phyloP scores from a whole-genome alignment of 352 stramenopile genomes.

The Phytophthora ramorum region DNA sequence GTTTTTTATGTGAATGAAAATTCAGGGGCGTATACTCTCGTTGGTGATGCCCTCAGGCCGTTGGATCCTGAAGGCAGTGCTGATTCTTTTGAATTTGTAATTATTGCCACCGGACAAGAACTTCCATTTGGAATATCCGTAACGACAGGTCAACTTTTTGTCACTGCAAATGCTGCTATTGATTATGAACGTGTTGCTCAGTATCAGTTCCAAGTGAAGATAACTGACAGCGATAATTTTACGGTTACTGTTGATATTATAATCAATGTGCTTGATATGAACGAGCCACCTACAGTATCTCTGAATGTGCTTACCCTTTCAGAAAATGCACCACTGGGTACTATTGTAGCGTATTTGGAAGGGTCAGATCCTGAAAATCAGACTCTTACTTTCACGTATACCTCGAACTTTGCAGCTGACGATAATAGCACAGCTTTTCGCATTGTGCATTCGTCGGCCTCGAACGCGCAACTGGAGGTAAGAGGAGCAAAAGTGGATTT shows the following conservation, averaged over 20 bases:
- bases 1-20: constrained; percentile 28
- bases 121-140: constrained; percentile 20
- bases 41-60: constrained; percentile 21
- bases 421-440: constrained; percentile 41
- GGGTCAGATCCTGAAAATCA: constrained; percentile 64
- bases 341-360: constrained; percentile 42
- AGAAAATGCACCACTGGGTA: constrained; percentile 53
- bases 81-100: constrained; percentile 13
- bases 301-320: constrained; percentile 25
- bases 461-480: constrained; percentile 53
- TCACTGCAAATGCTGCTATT: constrained; percentile 21
- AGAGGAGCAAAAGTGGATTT: constrained; percentile 45
- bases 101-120: neutral
- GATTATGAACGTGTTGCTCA: constrained; percentile 20
- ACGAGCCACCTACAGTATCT: constrained; percentile 19
- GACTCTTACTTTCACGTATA: constrained; percentile 44
- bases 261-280: constrained; percentile 34
- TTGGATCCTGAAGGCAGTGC: constrained; percentile 26
- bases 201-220: constrained; percentile 20
- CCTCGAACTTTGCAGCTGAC: constrained; percentile 32
- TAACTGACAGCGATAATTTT: constrained; percentile 27
- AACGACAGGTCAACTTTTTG: constrained; percentile 24
- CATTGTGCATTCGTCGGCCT: constrained; percentile 41
- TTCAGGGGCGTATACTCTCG: constrained; percentile 6
- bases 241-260: constrained; percentile 15